Percentiles rank a stretch among this genome's conserved stretches.
phyloP scores from a whole-genome alignment of 176 grass and related monocot genomes.

The Musa itinerans region DNA sequence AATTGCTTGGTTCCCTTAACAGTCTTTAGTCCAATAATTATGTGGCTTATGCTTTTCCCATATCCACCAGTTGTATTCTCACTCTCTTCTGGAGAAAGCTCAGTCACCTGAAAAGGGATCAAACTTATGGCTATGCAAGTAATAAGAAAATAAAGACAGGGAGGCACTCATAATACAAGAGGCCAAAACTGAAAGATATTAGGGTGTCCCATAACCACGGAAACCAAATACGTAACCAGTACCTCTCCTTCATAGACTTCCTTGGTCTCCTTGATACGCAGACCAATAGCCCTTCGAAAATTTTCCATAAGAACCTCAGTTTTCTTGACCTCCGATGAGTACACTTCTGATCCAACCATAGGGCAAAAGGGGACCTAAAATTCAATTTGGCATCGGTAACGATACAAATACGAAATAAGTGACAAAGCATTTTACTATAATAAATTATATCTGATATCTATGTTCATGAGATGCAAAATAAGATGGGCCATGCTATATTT shows the following conservation, averaged over 20 bases:
- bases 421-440: too few species aligned
- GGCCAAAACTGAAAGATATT: background rate
- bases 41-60: slow-evolving; percentile 75
- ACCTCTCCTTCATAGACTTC: slow-evolving; percentile 98
- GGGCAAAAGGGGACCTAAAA: slow-evolving; percentile 88
- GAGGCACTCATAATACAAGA: too few species aligned
- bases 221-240: background rate
- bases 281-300: slow-evolving; percentile 80
- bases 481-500: too few species aligned
- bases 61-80: slow-evolving; percentile 80
- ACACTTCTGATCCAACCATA: slow-evolving; percentile 98
- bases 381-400: background rate
- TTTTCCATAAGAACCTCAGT: slow-evolving; percentile 94
- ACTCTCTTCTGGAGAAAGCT: slow-evolving; percentile 84
- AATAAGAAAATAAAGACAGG: background rate
- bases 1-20: slow-evolving; percentile 94
- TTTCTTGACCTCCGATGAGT: slow-evolving; percentile 97
- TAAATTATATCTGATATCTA: too few species aligned
- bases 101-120: slow-evolving; percentile 61
- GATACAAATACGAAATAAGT: background rate
- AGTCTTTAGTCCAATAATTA: slow-evolving; percentile 88
- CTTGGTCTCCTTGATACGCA: slow-evolving; percentile 98
- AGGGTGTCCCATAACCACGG: background rate
- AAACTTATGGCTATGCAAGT: background rate
- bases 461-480: too few species aligned